Conservation (phyloP, 805 yeast species). For the Candida multigemmis region DNA sequence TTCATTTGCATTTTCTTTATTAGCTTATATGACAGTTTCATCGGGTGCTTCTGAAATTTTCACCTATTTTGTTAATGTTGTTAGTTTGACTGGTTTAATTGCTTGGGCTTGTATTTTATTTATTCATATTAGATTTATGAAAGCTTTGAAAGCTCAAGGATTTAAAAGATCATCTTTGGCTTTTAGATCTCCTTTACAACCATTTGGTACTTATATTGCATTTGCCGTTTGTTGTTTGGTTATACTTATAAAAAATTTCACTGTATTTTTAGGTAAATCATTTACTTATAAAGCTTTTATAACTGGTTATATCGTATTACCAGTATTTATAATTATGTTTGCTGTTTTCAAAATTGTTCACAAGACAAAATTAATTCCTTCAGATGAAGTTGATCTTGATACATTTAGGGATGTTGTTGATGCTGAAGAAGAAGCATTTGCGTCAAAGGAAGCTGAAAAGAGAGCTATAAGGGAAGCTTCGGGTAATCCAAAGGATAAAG, state of each 20-base stretch:
- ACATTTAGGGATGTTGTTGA: constrained; percentile 50
- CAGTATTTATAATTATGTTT: constrained; percentile 47
- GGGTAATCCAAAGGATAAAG: constrained; percentile 31
- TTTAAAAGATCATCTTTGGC: constrained; percentile 44
- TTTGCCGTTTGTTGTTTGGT: constrained; percentile 44
- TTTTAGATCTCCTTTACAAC: constrained; percentile 60
- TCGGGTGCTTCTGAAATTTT: constrained; percentile 49
- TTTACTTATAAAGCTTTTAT: constrained; percentile 61
- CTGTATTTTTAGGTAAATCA: constrained; percentile 51
- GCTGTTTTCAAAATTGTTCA: constrained; percentile 51
- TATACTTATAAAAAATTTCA: constrained; percentile 59
- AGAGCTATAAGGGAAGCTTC: constrained; percentile 31
- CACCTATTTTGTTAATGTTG: constrained; percentile 65
- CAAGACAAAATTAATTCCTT: constrained; percentile 39
- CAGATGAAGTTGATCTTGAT: constrained; percentile 53
- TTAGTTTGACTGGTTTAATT: constrained; percentile 64
- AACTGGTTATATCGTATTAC: constrained; percentile 72
- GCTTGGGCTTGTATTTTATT: constrained; percentile 68
- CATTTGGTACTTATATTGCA: constrained; percentile 57
- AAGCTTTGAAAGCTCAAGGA: constrained; percentile 63
- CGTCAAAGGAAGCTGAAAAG: constrained; percentile 21
- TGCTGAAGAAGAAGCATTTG: constrained; percentile 38
- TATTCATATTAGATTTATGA: constrained; percentile 57
- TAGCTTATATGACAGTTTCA: constrained; percentile 66
- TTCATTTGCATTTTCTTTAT: constrained; percentile 44